Evolutionary conservation across 495 filamentous ascomycete genomes (phyloP), one percentile per base, ranked within the genome.

Genomic region (Penicillium turbatum): DNA sequence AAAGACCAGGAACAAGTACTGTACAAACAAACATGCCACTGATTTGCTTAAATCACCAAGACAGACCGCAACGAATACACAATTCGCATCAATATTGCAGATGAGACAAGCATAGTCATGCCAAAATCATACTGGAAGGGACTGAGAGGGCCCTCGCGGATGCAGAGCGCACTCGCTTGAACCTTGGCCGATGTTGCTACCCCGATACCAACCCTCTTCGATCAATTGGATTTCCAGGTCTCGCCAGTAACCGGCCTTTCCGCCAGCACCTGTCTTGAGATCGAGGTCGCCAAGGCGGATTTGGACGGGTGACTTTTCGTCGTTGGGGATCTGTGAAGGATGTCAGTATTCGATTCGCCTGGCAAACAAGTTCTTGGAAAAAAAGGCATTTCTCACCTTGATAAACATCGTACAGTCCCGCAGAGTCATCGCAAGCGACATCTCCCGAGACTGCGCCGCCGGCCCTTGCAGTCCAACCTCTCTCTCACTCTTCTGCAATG

Each of bases 341-440:
- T 48, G n/a, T 57, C 17, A 53, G 30, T 42, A 50, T 32, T 46
- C 10, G 6, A 36, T n/a, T 24, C 21, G 4, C 2, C 21, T 2
- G 4, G 21, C 4, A 24, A 24, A 24, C 21, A 24, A n/a, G n/a
- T n/a, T n/a, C n/a, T n/a, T n/a, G n/a, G n/a, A n/a, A n/a, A n/a
- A n/a, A n/a, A n/a, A n/a, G n/a, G 6, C 39, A 45, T 16, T 5
- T 47, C 72, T 70, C 59, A 89, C 78, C 71, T 81, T 83, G 42
- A 95, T 65, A 65, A 87, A 97, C 53, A 93, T 77, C 0, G 88
- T 90, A 66, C 91, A 92, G 69, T 98, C 92, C 43, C 92, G 72
- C 45, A 97, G 59, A 19, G 92, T 95, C 92, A 96, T 97, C 13
- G 89, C 88, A 17, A 79, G 60, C 1, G 70, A 75, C 42, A 68